These are phyloP conservation scores for Bauhinia variegata DNA, from an alignment of 306 rosid genomes.

Conservation along the genomic window DNA sequence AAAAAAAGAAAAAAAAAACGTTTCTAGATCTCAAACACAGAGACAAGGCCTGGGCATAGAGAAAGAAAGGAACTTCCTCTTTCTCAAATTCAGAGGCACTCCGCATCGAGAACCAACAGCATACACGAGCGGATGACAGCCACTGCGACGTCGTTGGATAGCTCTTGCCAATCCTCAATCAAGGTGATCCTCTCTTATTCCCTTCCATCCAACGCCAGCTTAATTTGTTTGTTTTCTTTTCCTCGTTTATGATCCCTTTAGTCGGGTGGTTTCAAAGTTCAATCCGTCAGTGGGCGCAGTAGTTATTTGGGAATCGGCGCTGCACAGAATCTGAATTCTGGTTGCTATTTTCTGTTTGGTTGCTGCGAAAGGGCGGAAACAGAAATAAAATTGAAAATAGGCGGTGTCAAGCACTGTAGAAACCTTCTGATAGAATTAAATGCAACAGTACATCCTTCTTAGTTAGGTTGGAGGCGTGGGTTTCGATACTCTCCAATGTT, in stretches of 20 bases:
- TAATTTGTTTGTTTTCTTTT: background rate
- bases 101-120: background rate
- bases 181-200: slow-evolving; percentile 43
- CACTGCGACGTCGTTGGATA: slow-evolving; percentile 31
- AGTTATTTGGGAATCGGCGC: background rate
- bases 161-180: slow-evolving; percentile 27
- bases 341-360: slow-evolving; percentile 17
- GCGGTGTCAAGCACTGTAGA: background rate
- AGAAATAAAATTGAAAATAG: background rate
- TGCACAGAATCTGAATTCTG: slow-evolving; percentile 1
- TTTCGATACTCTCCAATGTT: background rate
- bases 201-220: background rate
- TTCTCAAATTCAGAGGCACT: slow-evolving; percentile 9
- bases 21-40: slow-evolving; percentile 41
- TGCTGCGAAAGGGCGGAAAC: slow-evolving; percentile 18
- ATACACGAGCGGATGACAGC: slow-evolving; percentile 1
- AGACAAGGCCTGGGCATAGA: background rate
- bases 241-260: background rate
- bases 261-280: background rate
- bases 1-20: slow-evolving; percentile 39
- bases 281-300: background rate
- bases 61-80: background rate
- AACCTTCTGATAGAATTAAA: background rate
- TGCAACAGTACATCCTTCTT: background rate
- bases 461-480: background rate